Evolutionary conservation across 306 rosid species (phyloP).

Genomic region (Aeschynomene evenia): DNA sequence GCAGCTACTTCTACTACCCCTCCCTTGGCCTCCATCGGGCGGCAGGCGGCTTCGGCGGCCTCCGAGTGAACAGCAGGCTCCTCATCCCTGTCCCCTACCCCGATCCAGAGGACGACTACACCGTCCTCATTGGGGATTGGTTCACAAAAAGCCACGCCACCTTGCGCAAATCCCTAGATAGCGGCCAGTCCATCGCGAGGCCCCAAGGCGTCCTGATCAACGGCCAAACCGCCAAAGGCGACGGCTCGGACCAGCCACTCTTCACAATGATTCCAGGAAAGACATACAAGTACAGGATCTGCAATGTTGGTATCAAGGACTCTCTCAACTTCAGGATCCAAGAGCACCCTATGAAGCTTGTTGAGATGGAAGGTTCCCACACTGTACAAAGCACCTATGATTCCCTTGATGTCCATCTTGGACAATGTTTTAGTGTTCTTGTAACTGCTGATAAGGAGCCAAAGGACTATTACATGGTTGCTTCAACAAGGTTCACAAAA

Average conservation of each 20-base stretch:
- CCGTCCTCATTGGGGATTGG: constrained; percentile 81
- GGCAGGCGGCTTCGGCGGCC: constrained; percentile 73
- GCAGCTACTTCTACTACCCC: constrained; percentile 70
- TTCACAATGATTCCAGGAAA: constrained; percentile 74
- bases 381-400: constrained; percentile 61
- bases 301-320: constrained; percentile 72
- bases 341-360: constrained; percentile 61
- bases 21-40: constrained; percentile 54
- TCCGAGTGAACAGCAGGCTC: constrained; percentile 62
- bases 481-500: constrained; percentile 71
- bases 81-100: constrained; percentile 82
- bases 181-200: constrained; percentile 55
- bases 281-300: constrained; percentile 70
- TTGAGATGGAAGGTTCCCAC: constrained; percentile 92
- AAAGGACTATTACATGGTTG: constrained; percentile 70
- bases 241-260: constrained; percentile 61
- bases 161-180: constrained; percentile 50
- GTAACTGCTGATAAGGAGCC: constrained; percentile 68
- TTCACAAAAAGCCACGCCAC: constrained; percentile 61
- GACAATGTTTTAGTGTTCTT: constrained; percentile 64
- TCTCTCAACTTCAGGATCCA: constrained; percentile 79
- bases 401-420: constrained; percentile 73
- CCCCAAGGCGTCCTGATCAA: constrained; percentile 70
- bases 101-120: constrained; percentile 83
- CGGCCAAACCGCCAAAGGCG: constrained; percentile 58